Conservation (phyloP, 495 filamentous ascomycete species). For the Penicillium canariense region DNA sequence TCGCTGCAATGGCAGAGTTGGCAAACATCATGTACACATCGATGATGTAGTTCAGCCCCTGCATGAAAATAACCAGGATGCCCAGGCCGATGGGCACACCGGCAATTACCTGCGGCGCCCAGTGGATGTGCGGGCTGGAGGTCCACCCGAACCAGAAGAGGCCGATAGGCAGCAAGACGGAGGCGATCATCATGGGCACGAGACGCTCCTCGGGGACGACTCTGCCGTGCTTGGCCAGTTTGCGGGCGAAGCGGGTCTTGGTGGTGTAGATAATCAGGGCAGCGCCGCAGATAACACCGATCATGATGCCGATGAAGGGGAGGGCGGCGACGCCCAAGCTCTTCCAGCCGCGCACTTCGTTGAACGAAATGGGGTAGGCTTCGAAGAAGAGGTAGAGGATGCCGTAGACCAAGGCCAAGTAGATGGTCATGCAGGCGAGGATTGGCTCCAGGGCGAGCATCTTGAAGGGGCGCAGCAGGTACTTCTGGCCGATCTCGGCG, state of each 20-base stretch:
- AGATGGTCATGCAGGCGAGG: slow-evolving; percentile 52
- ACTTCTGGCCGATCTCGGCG: slow-evolving; percentile 44
- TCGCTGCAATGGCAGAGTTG: slow-evolving; percentile 64
- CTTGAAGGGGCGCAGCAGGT: slow-evolving; percentile 58
- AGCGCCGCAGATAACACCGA: slow-evolving; percentile 53
- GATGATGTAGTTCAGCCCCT: slow-evolving; percentile 62
- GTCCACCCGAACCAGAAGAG: slow-evolving; percentile 69
- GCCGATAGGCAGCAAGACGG: slow-evolving; percentile 53
- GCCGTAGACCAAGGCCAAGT: slow-evolving; percentile 55
- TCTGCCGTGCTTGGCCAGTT: slow-evolving; percentile 45
- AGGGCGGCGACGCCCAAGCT: slow-evolving; percentile 48
- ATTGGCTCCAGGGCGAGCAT: slow-evolving; percentile 63
- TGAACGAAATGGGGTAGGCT: slow-evolving; percentile 59
- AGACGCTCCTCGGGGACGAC: slow-evolving; percentile 60
- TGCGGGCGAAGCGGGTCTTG: slow-evolving; percentile 51
- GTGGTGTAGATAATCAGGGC: slow-evolving; percentile 49
- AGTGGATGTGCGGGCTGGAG: slow-evolving; percentile 37
- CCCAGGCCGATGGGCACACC: slow-evolving; percentile 53
- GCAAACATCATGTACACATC: slow-evolving; percentile 60
- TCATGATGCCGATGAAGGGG: slow-evolving; percentile 58
- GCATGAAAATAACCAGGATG: slow-evolving; percentile 57
- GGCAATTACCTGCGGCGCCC: slow-evolving; percentile 50
- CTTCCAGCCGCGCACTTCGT: slow-evolving; percentile 51
- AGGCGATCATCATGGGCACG: slow-evolving; percentile 56
- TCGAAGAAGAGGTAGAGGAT: slow-evolving; percentile 64